Base-by-base conservation (phyloP, 768 basidiomycete genomes). In the Xerocomus potaroensis region DNA sequence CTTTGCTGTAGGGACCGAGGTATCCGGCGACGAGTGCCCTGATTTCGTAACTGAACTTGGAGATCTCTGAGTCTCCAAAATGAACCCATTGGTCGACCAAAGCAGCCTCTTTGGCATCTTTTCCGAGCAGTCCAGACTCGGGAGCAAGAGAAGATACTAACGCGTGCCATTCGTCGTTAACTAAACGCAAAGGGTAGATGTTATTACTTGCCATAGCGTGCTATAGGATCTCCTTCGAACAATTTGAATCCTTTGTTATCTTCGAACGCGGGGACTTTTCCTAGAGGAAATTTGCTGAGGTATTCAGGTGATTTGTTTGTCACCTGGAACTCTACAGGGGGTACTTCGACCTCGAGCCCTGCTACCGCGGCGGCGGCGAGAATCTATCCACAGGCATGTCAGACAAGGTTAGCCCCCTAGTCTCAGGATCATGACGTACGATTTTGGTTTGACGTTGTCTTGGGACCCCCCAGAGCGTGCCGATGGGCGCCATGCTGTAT, bases 51-150 rank as follows among this genome's bases (percentile, higher is more conserved):
- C 51, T 66, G 49, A 50, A 47, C 42, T 1, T 7, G 33, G 50
- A n/a, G 24, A 66, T 62, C 37, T 64, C 63, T 10, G 43, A 47
- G 37, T 65, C 63, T 8, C 49, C 57, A 37, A 64, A 64, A 24
- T 64, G 63, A 15, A 64, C 48, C 63, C 63, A 64, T 30, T 64
- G 64, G 37, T 64, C 64, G 1, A 66, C 51, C 22, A 64, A 60
- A 3, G 60, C 62, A 19, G 60, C 45, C 35, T 64, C 64, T 5
- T 15, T 38, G 12, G 31, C 41, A 8, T 51, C 37, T 23, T 58
- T 60, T 26, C 62, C 59, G n/a, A 64, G 55, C 33, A 64, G 49
- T 24, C 54, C 54, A 21, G 59, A 59, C 31, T 58, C 48, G 6
- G 64, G 64, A 19, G 51, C 59, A 15, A 62, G 48, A 16, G 62